These are phyloP conservation scores for Aspergillus nanangensis DNA, from an alignment of 495 filamentous ascomycete genomes.

Conservation along the genomic window DNA sequence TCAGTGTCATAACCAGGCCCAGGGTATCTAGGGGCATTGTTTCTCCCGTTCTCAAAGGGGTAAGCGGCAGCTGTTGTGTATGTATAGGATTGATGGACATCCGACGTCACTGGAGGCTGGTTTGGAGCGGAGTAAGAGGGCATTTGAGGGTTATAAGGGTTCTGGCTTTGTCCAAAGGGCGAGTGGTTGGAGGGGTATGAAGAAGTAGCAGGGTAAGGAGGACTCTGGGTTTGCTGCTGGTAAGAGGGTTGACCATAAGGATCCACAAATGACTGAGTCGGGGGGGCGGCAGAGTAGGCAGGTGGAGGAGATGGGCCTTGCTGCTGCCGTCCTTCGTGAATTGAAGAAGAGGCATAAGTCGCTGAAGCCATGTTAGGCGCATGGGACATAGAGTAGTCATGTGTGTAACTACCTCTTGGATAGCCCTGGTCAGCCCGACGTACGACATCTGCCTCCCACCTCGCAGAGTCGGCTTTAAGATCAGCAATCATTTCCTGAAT, in stretches of 20 bases:
- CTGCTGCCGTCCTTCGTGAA: slow-evolving; percentile 35
- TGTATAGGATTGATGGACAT: slow-evolving; percentile 39
- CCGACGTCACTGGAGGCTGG: slow-evolving; percentile 36
- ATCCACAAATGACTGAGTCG: slow-evolving; percentile 32
- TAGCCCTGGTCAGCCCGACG: slow-evolving; percentile 44
- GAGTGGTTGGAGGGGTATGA: slow-evolving; percentile 37
- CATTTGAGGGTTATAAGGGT: slow-evolving; percentile 31
- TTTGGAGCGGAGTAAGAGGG: slow-evolving; percentile 34
- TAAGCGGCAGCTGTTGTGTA: slow-evolving; percentile 34
- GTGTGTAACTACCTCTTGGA: slow-evolving; percentile 43
- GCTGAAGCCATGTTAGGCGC: slow-evolving; percentile 32
- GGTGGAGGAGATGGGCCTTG: slow-evolving; percentile 37
- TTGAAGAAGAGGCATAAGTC: slow-evolving; percentile 29
- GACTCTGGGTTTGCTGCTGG: slow-evolving; percentile 32
- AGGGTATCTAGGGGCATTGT: slow-evolving; percentile 43
- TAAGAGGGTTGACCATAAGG: slow-evolving; percentile 34
- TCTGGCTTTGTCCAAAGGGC: slow-evolving; percentile 31
- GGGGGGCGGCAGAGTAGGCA: slow-evolving; percentile 35
- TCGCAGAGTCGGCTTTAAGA: slow-evolving; percentile 73
- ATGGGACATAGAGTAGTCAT: slow-evolving; percentile 37
- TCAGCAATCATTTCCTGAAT: slow-evolving; percentile 83
- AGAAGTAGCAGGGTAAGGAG: slow-evolving; percentile 28
- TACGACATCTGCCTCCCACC: slow-evolving; percentile 71
- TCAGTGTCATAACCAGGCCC: slow-evolving; percentile 45
- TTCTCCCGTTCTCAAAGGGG: slow-evolving; percentile 39